phyloP scores from a whole-genome alignment of 345 rosid genomes.

The Hirschfeldia incana region DNA sequence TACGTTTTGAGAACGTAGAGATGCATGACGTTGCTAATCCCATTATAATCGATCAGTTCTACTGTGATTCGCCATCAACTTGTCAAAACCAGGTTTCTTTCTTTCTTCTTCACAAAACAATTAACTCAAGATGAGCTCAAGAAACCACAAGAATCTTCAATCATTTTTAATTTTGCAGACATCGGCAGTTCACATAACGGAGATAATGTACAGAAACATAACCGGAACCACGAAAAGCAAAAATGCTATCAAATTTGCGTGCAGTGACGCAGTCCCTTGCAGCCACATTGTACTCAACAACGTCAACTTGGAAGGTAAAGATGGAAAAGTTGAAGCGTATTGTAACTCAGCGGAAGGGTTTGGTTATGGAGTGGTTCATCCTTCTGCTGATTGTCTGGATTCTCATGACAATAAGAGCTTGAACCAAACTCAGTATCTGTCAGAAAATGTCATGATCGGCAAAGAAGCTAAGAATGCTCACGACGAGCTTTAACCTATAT shows the following conservation, averaged over 20 bases:
- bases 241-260: slow-evolving; percentile 83
- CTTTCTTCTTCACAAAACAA: slow-evolving; percentile 1
- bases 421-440: slow-evolving; percentile 8
- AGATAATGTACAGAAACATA: slow-evolving; percentile 88
- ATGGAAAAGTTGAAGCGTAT: slow-evolving; percentile 78
- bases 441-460: slow-evolving; percentile 8
- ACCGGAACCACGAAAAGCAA: slow-evolving; percentile 73
- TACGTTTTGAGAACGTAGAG: slow-evolving; percentile 77
- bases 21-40: slow-evolving; percentile 87
- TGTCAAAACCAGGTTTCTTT: slow-evolving; percentile 80
- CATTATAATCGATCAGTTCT: slow-evolving; percentile 92
- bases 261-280: slow-evolving; percentile 92
- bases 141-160: neutral
- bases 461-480: slow-evolving; percentile 15
- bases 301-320: slow-evolving; percentile 68
- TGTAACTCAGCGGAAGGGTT: slow-evolving; percentile 92
- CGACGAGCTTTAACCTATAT: slow-evolving; percentile 29
- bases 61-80: slow-evolving; percentile 81
- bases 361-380: slow-evolving; percentile 76
- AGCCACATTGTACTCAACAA: slow-evolving; percentile 75
- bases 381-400: slow-evolving; percentile 83
- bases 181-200: slow-evolving; percentile 72
- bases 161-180: slow-evolving; percentile 47
- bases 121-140: neutral
- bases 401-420: slow-evolving; percentile 49